These are phyloP conservation scores for Iris pallida DNA, from an alignment of 116 monocot species.

Conservation along the genomic window DNA sequence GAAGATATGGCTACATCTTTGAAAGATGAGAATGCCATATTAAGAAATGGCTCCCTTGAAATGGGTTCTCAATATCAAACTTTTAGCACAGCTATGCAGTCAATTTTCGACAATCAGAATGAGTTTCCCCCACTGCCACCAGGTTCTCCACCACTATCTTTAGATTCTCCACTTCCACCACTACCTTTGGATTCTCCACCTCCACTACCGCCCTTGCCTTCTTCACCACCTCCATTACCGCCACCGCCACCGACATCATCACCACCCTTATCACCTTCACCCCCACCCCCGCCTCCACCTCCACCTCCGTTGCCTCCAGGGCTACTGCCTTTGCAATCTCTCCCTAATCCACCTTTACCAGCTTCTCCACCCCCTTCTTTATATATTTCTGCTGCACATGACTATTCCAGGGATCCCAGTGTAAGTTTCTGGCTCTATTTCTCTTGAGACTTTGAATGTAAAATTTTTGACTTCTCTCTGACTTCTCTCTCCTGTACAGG, in stretches of 20 bases:
- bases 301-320: slow-evolving; percentile 30
- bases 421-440: not conserved
- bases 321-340: slow-evolving; percentile 11
- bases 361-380: slow-evolving; percentile 24
- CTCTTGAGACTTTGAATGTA: not conserved
- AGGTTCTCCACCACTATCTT: slow-evolving; percentile 48
- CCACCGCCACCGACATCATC: slow-evolving; percentile 29
- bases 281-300: slow-evolving; percentile 29
- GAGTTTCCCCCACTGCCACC: slow-evolving; percentile 29
- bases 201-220: slow-evolving; percentile 24
- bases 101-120: slow-evolving; percentile 14
- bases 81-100: slow-evolving; percentile 12
- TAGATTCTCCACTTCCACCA: slow-evolving; percentile 28
- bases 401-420: slow-evolving; percentile 25
- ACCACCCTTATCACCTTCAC: slow-evolving; percentile 24
- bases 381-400: slow-evolving; percentile 36
- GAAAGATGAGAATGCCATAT: slow-evolving; percentile 19
- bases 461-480: not conserved
- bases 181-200: slow-evolving; percentile 13
- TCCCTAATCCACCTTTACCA: slow-evolving; percentile 26
- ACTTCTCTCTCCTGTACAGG: not conserved
- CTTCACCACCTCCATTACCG: slow-evolving; percentile 21
- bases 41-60: slow-evolving; percentile 15
- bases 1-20: slow-evolving; percentile 50
- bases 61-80: slow-evolving; percentile 9